Conservation (phyloP, 2,329 filamentous ascomycete genomes). For the Conoideocrella luteorostrata region DNA sequence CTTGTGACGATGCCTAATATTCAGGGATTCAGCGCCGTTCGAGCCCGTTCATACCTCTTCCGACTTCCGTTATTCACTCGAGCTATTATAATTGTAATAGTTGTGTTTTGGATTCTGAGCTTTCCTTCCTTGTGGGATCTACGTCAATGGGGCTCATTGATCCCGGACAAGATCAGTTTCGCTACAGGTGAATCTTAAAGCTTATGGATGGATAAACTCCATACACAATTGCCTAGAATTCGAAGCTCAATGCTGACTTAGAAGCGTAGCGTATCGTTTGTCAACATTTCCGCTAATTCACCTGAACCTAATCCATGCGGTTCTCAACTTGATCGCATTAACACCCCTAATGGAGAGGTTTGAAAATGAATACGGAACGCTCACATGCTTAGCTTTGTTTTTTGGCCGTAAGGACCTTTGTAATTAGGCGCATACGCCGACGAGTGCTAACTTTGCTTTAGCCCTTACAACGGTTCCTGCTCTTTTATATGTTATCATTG, state of each 20-base stretch:
- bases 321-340: constrained; percentile 73
- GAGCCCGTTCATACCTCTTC: constrained; percentile 73
- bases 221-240: no score
- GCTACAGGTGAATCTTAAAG: constrained; percentile 51
- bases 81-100: constrained; percentile 57
- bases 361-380: constrained; percentile 84
- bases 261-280: constrained; percentile 69
- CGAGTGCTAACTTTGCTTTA: constrained; percentile 24
- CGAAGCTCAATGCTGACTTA: not conserved
- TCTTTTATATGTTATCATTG: constrained; percentile 70
- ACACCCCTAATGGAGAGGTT: constrained; percentile 90
- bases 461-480: constrained; percentile 78
- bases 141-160: constrained; percentile 69
- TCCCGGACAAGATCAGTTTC: constrained; percentile 68
- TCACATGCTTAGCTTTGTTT: constrained; percentile 82
- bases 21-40: constrained; percentile 57
- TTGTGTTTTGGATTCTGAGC: constrained; percentile 56
- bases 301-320: constrained; percentile 68
- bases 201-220: not conserved
- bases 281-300: constrained; percentile 92
- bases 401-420: constrained; percentile 69
- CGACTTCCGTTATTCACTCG: constrained; percentile 87
- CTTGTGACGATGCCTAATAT: constrained; percentile 12
- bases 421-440: not conserved
- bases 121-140: constrained; percentile 67